A percentile compares a stretch with the other conserved stretches of the same genome.
phyloP scores from a whole-genome alignment of 1,284 basidiomycete species.

The Macrocystidia cucumis region DNA sequence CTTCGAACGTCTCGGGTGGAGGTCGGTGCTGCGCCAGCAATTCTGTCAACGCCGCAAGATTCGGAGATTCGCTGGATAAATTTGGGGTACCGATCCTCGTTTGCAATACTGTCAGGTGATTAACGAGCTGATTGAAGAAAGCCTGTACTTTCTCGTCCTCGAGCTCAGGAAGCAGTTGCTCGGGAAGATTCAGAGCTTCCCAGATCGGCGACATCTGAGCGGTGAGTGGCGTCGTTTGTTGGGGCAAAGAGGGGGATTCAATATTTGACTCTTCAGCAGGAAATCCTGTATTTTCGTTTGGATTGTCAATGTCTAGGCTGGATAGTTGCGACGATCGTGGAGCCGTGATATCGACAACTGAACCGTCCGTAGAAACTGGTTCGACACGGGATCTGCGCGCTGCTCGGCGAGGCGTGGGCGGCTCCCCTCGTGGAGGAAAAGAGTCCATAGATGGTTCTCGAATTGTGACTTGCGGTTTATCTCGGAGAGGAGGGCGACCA shows the following conservation, averaged over 20 bases:
- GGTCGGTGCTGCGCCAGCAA: too few relatives aligned
- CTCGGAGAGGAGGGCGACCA: slow-evolving; percentile 8
- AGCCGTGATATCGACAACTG: slow-evolving; percentile 5
- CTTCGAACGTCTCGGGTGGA: too few relatives aligned
- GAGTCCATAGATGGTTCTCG: slow-evolving; percentile 20
- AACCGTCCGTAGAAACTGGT: slow-evolving; percentile 7
- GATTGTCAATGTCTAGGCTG: too few relatives aligned
- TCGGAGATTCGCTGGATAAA: slow-evolving; percentile 13
- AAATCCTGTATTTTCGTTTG: background rate
- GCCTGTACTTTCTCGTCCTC: slow-evolving; percentile 67
- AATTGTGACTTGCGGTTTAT: slow-evolving; percentile 2
- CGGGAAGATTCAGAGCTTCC: slow-evolving; percentile 26
- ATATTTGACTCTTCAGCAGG: slow-evolving; percentile 18
- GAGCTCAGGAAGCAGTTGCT: slow-evolving; percentile 39
- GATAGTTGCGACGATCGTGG: too few relatives aligned
- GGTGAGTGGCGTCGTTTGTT: slow-evolving; percentile 13
- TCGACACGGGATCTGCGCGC: slow-evolving; percentile 16
- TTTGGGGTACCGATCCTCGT: slow-evolving; percentile 22
- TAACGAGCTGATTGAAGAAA: slow-evolving; percentile 78
- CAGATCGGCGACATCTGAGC: slow-evolving; percentile 13
- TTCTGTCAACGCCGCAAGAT: slow-evolving; percentile 7
- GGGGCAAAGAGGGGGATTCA: slow-evolving; percentile 21
- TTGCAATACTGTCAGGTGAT: slow-evolving; percentile 72
- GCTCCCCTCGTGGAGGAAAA: slow-evolving; percentile 45
- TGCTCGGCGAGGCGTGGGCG: slow-evolving; percentile 55